Evolutionary conservation across 139 green algal genomes (phyloP), one percentile per base, ranked within the genome.

Genomic region (Deuterostichococcus epilithicus): DNA sequence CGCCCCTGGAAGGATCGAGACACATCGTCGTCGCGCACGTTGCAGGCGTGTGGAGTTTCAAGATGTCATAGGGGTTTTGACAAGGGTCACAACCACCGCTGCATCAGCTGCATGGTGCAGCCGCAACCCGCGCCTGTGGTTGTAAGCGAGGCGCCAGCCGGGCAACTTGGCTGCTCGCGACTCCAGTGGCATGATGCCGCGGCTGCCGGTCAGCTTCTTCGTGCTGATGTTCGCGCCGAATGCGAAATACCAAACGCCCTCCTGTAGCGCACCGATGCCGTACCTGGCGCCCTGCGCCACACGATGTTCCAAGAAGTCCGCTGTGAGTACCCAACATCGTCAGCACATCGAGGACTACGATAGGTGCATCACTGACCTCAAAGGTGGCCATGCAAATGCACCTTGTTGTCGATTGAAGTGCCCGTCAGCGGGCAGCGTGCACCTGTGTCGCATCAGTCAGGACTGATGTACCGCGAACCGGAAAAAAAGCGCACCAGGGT

Each of bases 221-320:
- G 81, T 72, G 23, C 33, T 79, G 70, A 91, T 87, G 83, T 91
- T 91, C 8, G 83, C 87, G 1, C 88, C 88, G 52, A 84, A 93
- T 2, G 85, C 82, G 78, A 93, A 91, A 60, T 85, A 84, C 85
- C 86, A 91, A 13, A 89, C 68, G 25, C 75, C 80, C 68, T 22
- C 32, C 22, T 42, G 15, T 23, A 0, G 69, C 32, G 67, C 66
- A 8, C 38, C 71, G 28, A 72, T 72, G 25, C 36, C 71, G 60
- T 44, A 75, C 26, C 58, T 4, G 35, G 35, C 35, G n/a, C 22
- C 73, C 73, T 78, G 73, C 59, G 65, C 10, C 13, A 8, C 10
- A 52, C 35, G 32, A n/a, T 18, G 5, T 6, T 18, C 59, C 13
- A n/a, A n/a, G 15, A 18, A 18, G 26, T 68, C 15, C 6, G 20